phyloP scores from a whole-genome alignment of 2,329 filamentous ascomycete genomes.

The Pseudogymnoascus sp. region DNA sequence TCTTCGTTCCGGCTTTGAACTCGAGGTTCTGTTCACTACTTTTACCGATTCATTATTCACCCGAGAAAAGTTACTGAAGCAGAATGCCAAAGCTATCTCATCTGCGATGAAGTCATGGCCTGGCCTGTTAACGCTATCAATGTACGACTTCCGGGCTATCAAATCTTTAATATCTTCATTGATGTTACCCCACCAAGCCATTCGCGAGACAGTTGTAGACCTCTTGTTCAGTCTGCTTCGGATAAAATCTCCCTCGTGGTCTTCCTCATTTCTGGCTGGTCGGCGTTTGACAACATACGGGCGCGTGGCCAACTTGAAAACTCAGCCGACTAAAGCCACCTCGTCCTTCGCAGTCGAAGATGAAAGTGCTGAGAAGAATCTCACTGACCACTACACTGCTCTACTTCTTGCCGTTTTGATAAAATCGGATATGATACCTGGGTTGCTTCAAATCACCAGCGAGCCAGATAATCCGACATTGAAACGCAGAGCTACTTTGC shows the following conservation, averaged over 20 bases:
- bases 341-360: conserved; percentile 48
- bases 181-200: conserved; percentile 47
- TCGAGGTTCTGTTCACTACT: conserved; percentile 82
- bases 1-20: conserved; percentile 79
- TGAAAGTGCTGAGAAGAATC: conserved; percentile 69
- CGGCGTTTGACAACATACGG: conserved; percentile 91
- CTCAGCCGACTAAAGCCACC: conserved; percentile 44
- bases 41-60: conserved; percentile 76
- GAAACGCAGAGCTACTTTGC: conserved; percentile 80
- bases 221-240: conserved; percentile 72
- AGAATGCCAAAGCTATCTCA: conserved; percentile 89
- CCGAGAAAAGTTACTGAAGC: conserved; percentile 62
- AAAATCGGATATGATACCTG: conserved; percentile 65
- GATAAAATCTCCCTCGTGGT: conserved; percentile 93
- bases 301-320: conserved; percentile 78
- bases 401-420: conserved; percentile 80
- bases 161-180: conserved; percentile 67
- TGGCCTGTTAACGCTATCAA: conserved; percentile 78
- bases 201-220: conserved; percentile 76
- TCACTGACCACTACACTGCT: conserved; percentile 91
- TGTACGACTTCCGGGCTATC: conserved; percentile 81
- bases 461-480: conserved; percentile 62
- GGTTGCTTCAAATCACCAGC: conserved; percentile 58
- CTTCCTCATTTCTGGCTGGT: conserved; percentile 88
- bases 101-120: conserved; percentile 89